Evolutionary conservation across 805 yeast genomes (phyloP), one percentile per base, ranked within the genome.

Genomic region (Saccharomycopsis babjevae): DNA sequence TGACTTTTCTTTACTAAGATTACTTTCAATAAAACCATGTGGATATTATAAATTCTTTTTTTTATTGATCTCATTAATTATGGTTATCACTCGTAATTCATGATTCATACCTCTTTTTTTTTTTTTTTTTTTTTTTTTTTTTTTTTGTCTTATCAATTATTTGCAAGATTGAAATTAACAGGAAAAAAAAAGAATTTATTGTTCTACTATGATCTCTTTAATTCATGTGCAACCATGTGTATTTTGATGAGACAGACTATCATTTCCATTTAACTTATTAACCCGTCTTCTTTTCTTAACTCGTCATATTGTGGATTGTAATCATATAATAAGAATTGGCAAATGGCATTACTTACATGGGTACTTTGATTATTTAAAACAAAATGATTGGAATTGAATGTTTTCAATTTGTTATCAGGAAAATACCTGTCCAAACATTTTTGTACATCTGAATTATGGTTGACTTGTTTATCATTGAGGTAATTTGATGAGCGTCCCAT

Each of bases 371-470:
- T 34, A 4, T 36, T 22, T 1, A 50, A 16, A 8, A 63, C 30
- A 32, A 59, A 61, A 59, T 74, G 76, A 1, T 73, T 69, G 3
- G 72, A 62, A 38, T 68, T 58, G 58, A 73, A 68, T 54, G 68
- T 70, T 10, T 61, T 57, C 1, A 74, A 63, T 20, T 40, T 46
- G 16, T 62, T 61, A n/a, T 67, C 68, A 0, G 72, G 72, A 59
- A 70, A 74, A 6, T 58, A 57, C 30, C 61, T 59, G 18, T 58
- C 59, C 11, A 71, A 59, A 32, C 61, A 63, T n/a, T 61, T 30
- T 32, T 57, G 32, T 46, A 52, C 22, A 50, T 36, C 40, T 57
- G 46, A 18, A 59, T 18, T 39, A n/a, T 56, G 20, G 16, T 25
- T 40, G 8, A 22, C 50, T 22, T 18, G 46, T 3, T 8, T 20